Conservation (phyloP, 805 yeast genomes). For the Ogataea neopini region DNA sequence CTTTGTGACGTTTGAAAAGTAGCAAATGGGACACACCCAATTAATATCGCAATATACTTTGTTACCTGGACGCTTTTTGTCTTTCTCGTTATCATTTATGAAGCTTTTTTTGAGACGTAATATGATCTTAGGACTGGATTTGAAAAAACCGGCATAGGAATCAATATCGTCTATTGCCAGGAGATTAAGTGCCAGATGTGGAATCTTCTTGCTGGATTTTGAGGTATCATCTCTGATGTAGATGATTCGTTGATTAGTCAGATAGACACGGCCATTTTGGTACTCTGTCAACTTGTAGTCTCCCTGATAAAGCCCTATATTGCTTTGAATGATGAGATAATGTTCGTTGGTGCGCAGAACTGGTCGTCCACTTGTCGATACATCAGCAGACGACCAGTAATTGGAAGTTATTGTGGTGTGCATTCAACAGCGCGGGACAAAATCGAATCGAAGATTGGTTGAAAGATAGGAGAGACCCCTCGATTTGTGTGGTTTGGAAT, state of each 20-base stretch:
- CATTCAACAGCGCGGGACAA: no score
- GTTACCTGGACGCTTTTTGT: no score
- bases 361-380: conserved; percentile 37
- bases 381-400: conserved; percentile 25
- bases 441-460: no score
- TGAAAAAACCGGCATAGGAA: conserved; percentile 56
- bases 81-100: no score
- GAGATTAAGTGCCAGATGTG: conserved; percentile 9
- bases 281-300: conserved; percentile 59
- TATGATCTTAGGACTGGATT: conserved; percentile 76
- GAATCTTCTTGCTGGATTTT: background rate
- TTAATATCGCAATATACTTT: conserved; percentile 25
- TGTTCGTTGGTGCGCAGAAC: conserved; percentile 39
- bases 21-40: conserved; percentile 93
- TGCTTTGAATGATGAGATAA: conserved; percentile 51
- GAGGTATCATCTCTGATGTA: conserved; percentile 48
- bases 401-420: conserved; percentile 6
- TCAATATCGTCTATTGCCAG: conserved; percentile 23
- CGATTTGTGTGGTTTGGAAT: no score
- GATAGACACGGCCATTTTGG: conserved; percentile 75
- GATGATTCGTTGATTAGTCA: conserved; percentile 72
- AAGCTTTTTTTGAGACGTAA: conserved; percentile 18
- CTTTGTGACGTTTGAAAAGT: conserved; percentile 55
- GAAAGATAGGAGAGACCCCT: no score
- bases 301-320: conserved; percentile 80